Percentiles rank a stretch among this genome's conserved stretches.
Conservation (phyloP, 2,329 filamentous ascomycete species). For the Phialemonium atrogriseum region DNA sequence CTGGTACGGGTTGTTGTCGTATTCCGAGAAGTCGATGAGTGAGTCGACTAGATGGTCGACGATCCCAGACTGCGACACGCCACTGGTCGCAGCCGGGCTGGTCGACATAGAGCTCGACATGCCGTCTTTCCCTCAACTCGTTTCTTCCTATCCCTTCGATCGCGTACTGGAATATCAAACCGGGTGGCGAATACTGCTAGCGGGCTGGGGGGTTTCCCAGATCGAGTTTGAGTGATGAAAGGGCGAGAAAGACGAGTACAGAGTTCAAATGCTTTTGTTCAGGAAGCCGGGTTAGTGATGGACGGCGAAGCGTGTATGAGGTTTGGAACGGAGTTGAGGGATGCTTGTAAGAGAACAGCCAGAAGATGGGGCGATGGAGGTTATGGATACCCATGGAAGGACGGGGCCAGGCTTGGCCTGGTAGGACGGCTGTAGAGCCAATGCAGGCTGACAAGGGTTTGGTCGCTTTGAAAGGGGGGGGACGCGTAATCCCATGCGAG, state of each 20-base stretch:
- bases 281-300: too few species aligned
- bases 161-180: too few species aligned
- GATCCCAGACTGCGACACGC: constrained; percentile 27
- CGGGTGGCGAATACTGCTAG: too few species aligned
- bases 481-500: constrained; percentile 26
- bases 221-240: too few species aligned
- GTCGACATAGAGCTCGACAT: constrained; percentile 18
- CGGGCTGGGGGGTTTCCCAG: too few species aligned
- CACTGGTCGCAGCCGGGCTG: constrained; percentile 15
- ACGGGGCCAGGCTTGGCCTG: constrained; percentile 8
- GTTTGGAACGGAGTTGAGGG: too few species aligned
- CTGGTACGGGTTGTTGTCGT: constrained; percentile 52
- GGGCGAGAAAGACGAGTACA: too few species aligned
- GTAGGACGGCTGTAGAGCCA: constrained; percentile 10
- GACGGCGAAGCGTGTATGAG: too few species aligned
- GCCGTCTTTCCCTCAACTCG: constrained; percentile 5
- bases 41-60: constrained; percentile 47
- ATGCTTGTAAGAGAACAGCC: too few species aligned
- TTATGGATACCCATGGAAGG: constrained; percentile 10
- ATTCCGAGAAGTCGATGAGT: constrained; percentile 53
- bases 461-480: constrained; percentile 20
- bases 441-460: constrained; percentile 15
- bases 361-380: too few species aligned
- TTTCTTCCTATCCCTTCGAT: background rate
- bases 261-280: too few species aligned